A percentile compares a stretch with the other conserved stretches of the same genome.
Conservation (phyloP, 1,139 yeast species). For the Nematodospora anomalae region DNA sequence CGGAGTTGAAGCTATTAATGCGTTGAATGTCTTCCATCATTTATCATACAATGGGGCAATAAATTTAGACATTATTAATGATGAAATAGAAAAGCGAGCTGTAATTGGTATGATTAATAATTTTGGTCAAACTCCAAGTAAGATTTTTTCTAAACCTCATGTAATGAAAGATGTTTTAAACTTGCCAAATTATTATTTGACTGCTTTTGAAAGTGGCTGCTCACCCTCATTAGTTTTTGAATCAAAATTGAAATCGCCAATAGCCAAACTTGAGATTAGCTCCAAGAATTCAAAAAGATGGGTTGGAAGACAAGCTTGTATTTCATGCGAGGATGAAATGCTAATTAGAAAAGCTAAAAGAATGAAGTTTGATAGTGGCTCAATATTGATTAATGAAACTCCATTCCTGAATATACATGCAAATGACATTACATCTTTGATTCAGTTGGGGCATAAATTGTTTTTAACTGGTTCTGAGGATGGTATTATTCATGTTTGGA, state of each 20-base stretch:
- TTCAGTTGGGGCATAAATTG: conserved; percentile 38
- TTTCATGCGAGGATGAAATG: conserved; percentile 39
- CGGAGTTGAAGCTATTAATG: conserved; percentile 63
- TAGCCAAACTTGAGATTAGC: conserved; percentile 42
- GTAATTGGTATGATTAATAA: conserved; percentile 82
- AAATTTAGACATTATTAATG: conserved; percentile 67
- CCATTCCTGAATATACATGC: conserved; percentile 44
- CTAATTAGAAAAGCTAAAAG: conserved; percentile 35
- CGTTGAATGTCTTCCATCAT: conserved; percentile 77
- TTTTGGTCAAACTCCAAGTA: conserved; percentile 86
- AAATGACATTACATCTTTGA: conserved; percentile 32
- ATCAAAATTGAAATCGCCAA: conserved; percentile 34
- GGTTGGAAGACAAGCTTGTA: conserved; percentile 46
- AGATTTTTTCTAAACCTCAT: conserved; percentile 66
- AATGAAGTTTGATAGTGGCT: conserved; percentile 27
- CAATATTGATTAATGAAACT: conserved; percentile 43
- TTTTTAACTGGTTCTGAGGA: conserved; percentile 56
- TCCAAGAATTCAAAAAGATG: conserved; percentile 35
- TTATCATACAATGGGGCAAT: conserved; percentile 82
- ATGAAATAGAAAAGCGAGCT: conserved; percentile 71
- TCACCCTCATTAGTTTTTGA: conserved; percentile 36
- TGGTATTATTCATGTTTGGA: conserved; percentile 61
- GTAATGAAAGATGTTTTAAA: conserved; percentile 46
- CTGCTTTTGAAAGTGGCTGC: conserved; percentile 20
- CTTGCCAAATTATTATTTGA: conserved; percentile 35